A percentile compares a stretch with the other conserved stretches of the same genome.
phyloP scores from a whole-genome alignment of 2,329 filamentous ascomycete species.

The Beauveria asiatica region DNA sequence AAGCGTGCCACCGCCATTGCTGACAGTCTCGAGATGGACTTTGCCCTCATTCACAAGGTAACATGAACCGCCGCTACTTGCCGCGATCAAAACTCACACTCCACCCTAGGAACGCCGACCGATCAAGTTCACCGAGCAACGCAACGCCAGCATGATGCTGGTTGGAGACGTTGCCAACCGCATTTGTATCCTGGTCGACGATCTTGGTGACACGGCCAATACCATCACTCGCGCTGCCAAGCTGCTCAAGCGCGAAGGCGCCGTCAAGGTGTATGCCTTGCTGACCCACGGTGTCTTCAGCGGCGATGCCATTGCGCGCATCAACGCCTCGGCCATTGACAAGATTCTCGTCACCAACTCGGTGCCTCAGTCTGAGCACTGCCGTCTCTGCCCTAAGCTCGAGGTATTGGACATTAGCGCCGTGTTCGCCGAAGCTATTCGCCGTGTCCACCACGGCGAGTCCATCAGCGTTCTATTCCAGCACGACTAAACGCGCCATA shows the following conservation, averaged over 20 bases:
- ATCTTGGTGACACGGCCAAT: conserved; percentile 91
- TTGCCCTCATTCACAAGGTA: conserved; percentile 95
- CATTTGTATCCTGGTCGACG: conserved; percentile 85
- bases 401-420: conserved; percentile 84
- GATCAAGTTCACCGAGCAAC: conserved; percentile 77
- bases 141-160: conserved; percentile 93
- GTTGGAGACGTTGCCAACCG: conserved; percentile 77
- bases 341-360: conserved; percentile 94
- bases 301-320: conserved; percentile 86
- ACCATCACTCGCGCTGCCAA: conserved; percentile 95
- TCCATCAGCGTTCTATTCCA: conserved; percentile 89
- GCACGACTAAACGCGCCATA: conserved; percentile 18
- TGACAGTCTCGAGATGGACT: conserved; percentile 85
- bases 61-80: conserved; percentile 10
- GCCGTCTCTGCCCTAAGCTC: conserved; percentile 71
- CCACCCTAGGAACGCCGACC: conserved; percentile 68
- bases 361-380: conserved; percentile 79
- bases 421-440: conserved; percentile 91
- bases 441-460: conserved; percentile 93
- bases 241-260: conserved; percentile 91
- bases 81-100: conserved; percentile 15
- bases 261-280: conserved; percentile 82
- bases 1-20: conserved; percentile 95
- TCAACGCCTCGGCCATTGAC: conserved; percentile 88
- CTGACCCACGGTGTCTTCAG: conserved; percentile 93